phyloP scores from a whole-genome alignment of 305 asterid genomes.

The Lippia alba region DNA sequence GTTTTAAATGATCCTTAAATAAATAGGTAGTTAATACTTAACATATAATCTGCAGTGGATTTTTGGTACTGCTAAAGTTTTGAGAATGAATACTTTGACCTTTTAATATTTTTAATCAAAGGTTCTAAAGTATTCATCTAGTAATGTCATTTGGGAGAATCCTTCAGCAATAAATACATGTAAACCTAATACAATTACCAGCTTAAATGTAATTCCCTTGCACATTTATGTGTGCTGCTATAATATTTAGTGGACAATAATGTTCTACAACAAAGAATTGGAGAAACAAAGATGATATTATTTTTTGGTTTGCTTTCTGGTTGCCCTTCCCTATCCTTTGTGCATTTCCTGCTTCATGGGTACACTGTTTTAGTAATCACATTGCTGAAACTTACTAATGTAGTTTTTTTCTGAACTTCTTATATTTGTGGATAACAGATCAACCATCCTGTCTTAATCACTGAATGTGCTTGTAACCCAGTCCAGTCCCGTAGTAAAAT shows the following conservation, averaged over 20 bases:
- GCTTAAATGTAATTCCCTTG: slow-evolving; percentile 11
- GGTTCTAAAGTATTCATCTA: slow-evolving; percentile 11
- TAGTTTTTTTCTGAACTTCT: slow-evolving; percentile 34
- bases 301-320: neutral
- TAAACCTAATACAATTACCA: slow-evolving; percentile 16
- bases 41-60: too few species aligned
- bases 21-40: too few species aligned
- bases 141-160: slow-evolving; percentile 18
- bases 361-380: slow-evolving; percentile 30
- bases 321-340: slow-evolving; percentile 12
- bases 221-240: slow-evolving; percentile 3
- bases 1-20: too few species aligned
- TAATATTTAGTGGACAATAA: slow-evolving; percentile 20
- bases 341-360: slow-evolving; percentile 17
- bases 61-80: too few species aligned
- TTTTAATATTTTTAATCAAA: slow-evolving; percentile 9
- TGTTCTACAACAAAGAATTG: slow-evolving; percentile 26
- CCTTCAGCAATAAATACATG: neutral
- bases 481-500: slow-evolving; percentile 94
- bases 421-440: slow-evolving; percentile 67
- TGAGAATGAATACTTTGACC: slow-evolving; percentile 6
- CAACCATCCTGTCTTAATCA: slow-evolving; percentile 91
- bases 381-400: slow-evolving; percentile 26
- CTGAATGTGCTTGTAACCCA: slow-evolving; percentile 97
- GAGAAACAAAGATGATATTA: slow-evolving; percentile 16